Evolutionary conservation across 73 alveolate genomes (phyloP).

Genomic region (Blepharisma stoltei): DNA sequence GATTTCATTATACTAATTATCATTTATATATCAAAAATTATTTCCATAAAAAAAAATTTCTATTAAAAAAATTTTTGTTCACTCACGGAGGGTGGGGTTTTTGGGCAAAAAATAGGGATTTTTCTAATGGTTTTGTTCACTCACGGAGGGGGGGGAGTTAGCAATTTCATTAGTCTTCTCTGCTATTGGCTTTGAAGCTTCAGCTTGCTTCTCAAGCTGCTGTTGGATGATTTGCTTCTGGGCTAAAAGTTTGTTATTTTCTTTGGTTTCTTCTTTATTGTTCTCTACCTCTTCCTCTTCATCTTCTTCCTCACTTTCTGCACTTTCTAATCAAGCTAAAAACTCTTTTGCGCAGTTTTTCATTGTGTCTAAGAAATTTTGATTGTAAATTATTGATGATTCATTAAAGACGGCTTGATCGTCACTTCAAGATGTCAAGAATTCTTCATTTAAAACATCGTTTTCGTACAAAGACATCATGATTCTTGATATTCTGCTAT

Average conservation of each 20-base stretch:
- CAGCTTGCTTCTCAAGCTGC: not conserved
- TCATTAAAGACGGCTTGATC: constrained; percentile 45
- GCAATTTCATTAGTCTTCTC: constrained; percentile 28
- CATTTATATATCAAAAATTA: too few relatives aligned
- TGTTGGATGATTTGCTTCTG: not conserved
- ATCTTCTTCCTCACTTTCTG: constrained; percentile 65
- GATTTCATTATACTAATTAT: too few relatives aligned
- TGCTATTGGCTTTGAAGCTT: not conserved
- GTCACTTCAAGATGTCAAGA: constrained; percentile 42
- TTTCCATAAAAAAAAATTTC: too few relatives aligned
- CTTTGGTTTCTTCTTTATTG: constrained; percentile 36
- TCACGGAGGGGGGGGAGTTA: too few relatives aligned
- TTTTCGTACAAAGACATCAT: constrained; percentile 46
- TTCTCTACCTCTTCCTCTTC: constrained; percentile 52
- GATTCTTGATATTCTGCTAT: constrained; percentile 36
- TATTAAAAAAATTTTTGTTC: too few relatives aligned
- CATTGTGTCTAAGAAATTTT: constrained; percentile 38
- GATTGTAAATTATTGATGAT: constrained; percentile 37
- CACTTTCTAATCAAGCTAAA: constrained; percentile 57
- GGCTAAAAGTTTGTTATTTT: not conserved
- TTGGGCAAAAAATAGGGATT: too few relatives aligned
- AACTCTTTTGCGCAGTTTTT: constrained; percentile 38
- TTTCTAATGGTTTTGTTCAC: too few relatives aligned
- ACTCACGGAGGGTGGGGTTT: too few relatives aligned
- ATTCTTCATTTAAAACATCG: constrained; percentile 46